phyloP scores from a whole-genome alignment of 257 asterid genomes.

The Nicotiana tomentosiformis region DNA sequence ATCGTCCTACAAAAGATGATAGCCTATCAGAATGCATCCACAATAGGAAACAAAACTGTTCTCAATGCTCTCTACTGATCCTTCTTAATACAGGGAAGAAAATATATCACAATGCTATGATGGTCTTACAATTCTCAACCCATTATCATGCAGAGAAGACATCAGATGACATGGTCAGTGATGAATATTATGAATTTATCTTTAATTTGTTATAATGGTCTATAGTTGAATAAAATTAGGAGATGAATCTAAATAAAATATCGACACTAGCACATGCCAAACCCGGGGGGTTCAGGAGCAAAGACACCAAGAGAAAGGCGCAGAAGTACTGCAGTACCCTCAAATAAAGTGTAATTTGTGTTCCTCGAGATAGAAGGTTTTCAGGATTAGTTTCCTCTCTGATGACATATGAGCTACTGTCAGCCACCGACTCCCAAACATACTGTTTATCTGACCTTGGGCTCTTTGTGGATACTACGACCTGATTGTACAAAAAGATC shows the following conservation, averaged over 20 bases:
- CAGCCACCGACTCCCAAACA: conserved; percentile 91
- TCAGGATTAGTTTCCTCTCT: conserved; percentile 80
- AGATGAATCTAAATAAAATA: not conserved
- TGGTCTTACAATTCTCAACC: not conserved
- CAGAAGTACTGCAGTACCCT: conserved; percentile 38
- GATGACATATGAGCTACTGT: conserved; percentile 75
- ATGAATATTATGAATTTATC: not conserved
- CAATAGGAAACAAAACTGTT: not conserved
- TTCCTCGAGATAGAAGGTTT: conserved; percentile 67
- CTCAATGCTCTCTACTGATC: not conserved
- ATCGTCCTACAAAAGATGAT: conserved; percentile 55
- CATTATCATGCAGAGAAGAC: not conserved
- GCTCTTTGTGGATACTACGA: conserved; percentile 89
- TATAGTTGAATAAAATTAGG: not conserved
- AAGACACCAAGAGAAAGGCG: not conserved
- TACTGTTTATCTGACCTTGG: conserved; percentile 93
- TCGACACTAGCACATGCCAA: not conserved
- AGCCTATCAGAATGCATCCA: not conserved
- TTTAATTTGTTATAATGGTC: not conserved
- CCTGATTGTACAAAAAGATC: conserved; percentile 34
- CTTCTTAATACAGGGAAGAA: not conserved
- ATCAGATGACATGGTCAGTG: not conserved
- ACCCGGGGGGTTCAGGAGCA: not conserved
- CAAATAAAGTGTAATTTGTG: conserved; percentile 86
- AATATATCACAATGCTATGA: not conserved